Percentiles rank a stretch among this genome's conserved stretches.
These are phyloP conservation scores for Marasmius sp. DNA, from an alignment of 1,284 basidiomycete genomes.

Conservation along the genomic window DNA sequence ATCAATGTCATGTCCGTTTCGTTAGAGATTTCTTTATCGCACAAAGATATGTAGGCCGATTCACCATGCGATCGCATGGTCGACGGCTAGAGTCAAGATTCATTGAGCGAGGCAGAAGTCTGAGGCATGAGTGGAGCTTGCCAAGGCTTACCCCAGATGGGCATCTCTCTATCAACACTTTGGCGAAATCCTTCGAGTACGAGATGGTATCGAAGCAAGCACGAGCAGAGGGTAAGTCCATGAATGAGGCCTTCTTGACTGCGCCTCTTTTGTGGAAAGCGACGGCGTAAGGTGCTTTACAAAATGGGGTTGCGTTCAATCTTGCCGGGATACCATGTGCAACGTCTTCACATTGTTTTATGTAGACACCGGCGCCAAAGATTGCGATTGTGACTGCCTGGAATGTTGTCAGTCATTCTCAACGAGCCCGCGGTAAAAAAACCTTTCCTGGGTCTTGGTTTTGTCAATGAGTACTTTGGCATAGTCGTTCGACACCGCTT, in stretches of 20 bases:
- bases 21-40: no score
- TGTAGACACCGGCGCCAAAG: background rate
- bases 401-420: no score
- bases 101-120: no score
- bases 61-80: no score
- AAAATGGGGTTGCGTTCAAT: background rate
- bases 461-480: background rate
- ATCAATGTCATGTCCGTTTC: no score
- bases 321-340: background rate
- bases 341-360: background rate
- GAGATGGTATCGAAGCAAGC: background rate
- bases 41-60: no score
- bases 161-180: background rate
- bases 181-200: background rate
- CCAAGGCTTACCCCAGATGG: background rate
- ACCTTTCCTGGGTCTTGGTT: background rate
- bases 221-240: background rate
- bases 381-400: background rate
- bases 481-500: background rate
- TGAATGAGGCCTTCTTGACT: background rate
- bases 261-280: background rate
- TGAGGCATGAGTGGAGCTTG: no score
- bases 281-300: background rate
- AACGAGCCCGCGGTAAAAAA: no score
- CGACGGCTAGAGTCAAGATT: no score